These are phyloP conservation scores for Mortierella alpina DNA, from an alignment of 192 early-diverging fungal species.

Conservation along the genomic window DNA sequence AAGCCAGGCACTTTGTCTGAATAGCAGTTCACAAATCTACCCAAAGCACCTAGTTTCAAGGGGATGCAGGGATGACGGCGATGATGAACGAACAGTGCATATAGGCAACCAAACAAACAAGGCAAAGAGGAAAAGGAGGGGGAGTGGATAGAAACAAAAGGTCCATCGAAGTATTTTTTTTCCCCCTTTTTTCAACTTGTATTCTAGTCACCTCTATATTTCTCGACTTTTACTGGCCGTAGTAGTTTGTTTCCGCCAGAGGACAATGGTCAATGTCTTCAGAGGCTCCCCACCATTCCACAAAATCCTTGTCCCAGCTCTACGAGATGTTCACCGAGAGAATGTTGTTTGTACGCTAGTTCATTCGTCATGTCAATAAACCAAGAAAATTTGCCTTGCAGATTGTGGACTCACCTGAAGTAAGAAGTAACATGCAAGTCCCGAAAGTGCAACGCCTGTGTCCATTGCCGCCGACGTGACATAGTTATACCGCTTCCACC, in stretches of 20 bases:
- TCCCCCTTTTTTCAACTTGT: background rate
- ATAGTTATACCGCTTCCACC: constrained; percentile 66
- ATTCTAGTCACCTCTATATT: background rate
- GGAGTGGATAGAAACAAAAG: too few species aligned
- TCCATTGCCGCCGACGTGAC: constrained; percentile 68
- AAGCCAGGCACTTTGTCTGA: too few species aligned
- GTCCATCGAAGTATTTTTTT: too few species aligned
- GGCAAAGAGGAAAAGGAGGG: too few species aligned
- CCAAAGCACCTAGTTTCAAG: too few species aligned
- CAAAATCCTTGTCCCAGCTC: constrained; percentile 32
- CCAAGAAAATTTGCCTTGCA: background rate
- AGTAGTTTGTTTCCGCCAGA: constrained; percentile 38
- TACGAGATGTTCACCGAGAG: background rate
- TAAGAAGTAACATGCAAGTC: constrained; percentile 58
- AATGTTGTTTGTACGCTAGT: background rate
- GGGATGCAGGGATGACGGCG: too few species aligned
- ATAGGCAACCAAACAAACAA: too few species aligned
- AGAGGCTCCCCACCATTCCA: constrained; percentile 27
- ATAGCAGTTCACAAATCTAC: too few species aligned
- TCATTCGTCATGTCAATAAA: background rate
- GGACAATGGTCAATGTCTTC: constrained; percentile 42
- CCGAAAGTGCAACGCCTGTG: constrained; percentile 61
- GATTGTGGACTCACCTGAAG: constrained; percentile 24
- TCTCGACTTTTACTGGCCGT: constrained; percentile 4
- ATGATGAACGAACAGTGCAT: too few species aligned